Base-by-base conservation (phyloP, 441 rosid species). In the Macaranga tanarius region DNA sequence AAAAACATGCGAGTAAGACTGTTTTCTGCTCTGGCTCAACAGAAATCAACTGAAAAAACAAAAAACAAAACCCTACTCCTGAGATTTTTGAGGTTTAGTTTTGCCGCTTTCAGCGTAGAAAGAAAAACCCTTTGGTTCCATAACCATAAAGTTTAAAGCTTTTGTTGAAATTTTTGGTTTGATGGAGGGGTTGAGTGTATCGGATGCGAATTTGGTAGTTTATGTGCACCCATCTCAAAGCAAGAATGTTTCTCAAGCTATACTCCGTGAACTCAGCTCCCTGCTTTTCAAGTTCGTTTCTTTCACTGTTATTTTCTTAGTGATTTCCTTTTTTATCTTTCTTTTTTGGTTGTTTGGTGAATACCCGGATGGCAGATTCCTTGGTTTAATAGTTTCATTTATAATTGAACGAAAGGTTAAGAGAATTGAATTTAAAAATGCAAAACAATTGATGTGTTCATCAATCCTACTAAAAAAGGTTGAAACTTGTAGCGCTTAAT, bases 121-220 rank as follows among this genome's bases (percentile, higher is more conserved):
- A 1, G 9, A 22, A 26, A 44, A 13, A 23, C n/a, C 63, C 23
- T 17, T 3, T 28, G 31, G 3, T n/a, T 42, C 1, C 12, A 25
- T 4, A 62, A 17, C 12, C 38, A 10, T 4, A 1, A 38, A 38
- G 20, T n/a, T 60, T 3, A 8, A 31, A 11, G 10, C 51, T 47
- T 47, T 15, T 47, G 15, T 47, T 10, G n/a, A 34, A 26, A 40
- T 31, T 54, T 54, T 54, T 20, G 10, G 2, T 8, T 23, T 1
- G 26, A 92, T 92, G 99, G 96, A 95, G 42, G 96, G 98, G 2
- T 76, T 95, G 77, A 87, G 80, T 75, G 84, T 84, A 16, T 75
- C 91, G 3, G 84, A 83, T 26, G 90, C 96, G 8, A 74, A 85
- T 67, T 78, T 95, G 85, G 77, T 82, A 74, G 83, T 91, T 19